phyloP scores from a whole-genome alignment of 2,329 filamentous ascomycete genomes.

The Macrophomina tecta region DNA sequence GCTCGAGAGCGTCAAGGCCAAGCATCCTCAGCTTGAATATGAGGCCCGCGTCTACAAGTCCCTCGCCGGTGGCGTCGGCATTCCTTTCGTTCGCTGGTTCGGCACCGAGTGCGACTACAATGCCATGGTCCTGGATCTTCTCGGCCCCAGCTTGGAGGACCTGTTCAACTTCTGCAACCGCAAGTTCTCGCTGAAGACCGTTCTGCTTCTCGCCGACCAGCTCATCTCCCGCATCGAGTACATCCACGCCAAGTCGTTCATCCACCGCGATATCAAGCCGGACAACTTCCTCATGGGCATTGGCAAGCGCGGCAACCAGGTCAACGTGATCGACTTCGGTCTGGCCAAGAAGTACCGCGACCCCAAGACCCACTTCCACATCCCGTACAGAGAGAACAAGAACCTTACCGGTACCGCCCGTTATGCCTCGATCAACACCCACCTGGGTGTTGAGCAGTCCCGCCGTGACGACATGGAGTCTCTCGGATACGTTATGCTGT shows the following conservation, averaged over 20 bases:
- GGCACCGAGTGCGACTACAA: conserved; percentile 99
- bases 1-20: conserved; percentile 98
- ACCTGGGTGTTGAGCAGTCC: conserved; percentile 97
- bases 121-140: conserved; percentile 97
- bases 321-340: conserved; percentile 99
- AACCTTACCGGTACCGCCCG: conserved; percentile 98
- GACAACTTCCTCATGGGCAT: conserved; percentile 99
- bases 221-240: conserved; percentile 99
- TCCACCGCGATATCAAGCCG: conserved; percentile 99
- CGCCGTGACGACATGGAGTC: conserved; percentile 99
- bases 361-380: conserved; percentile 99
- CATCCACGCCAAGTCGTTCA: conserved; percentile 99
- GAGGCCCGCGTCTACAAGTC: conserved; percentile 91
- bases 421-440: conserved; percentile 98
- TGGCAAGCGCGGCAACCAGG: conserved; percentile 98
- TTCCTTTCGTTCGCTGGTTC: conserved; percentile 99
- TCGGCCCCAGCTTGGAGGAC: conserved; percentile 94
- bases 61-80: conserved; percentile 94
- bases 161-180: conserved; percentile 99
- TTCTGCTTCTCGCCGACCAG: conserved; percentile 94
- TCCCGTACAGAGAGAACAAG: conserved; percentile 99
- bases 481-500: conserved; percentile 98
- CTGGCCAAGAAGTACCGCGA: conserved; percentile 99
- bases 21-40: conserved; percentile 98
- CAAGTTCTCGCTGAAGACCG: conserved; percentile 99